Evolutionary conservation across 352 stramenopile species (phyloP).

Genomic region (Pythium dissimile): DNA sequence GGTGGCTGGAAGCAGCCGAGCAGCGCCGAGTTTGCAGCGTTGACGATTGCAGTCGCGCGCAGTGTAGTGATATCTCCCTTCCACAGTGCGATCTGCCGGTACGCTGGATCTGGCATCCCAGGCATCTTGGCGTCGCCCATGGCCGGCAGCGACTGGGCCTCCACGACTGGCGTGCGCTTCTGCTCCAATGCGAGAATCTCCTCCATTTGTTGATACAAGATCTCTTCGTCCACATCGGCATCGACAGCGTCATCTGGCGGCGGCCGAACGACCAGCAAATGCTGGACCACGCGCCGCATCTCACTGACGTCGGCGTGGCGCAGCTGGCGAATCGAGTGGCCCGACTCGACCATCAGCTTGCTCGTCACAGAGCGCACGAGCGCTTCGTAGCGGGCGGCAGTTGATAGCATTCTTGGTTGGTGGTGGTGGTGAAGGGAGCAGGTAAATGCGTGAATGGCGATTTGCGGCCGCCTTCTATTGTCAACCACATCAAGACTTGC

Average conservation of each 20-base stretch:
- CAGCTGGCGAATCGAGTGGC: slow-evolving; percentile 37
- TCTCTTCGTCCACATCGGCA: slow-evolving; percentile 26
- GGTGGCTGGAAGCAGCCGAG: slow-evolving; percentile 71
- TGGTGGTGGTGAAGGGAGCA: neutral
- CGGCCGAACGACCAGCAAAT: slow-evolving; percentile 41
- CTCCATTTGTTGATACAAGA: slow-evolving; percentile 36
- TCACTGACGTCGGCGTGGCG: slow-evolving; percentile 32
- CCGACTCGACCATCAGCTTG: slow-evolving; percentile 33
- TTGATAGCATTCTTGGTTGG: slow-evolving; percentile 2
- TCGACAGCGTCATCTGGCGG: slow-evolving; percentile 31
- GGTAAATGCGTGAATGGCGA: neutral
- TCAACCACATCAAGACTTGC: neutral
- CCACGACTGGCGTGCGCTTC: neutral
- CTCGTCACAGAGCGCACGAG: slow-evolving; percentile 27
- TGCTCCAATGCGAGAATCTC: slow-evolving; percentile 6
- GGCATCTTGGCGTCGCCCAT: neutral
- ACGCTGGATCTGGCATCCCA: neutral
- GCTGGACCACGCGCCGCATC: slow-evolving; percentile 49
- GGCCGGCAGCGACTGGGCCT: neutral
- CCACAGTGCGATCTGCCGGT: slow-evolving; percentile 44
- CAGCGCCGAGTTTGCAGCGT: slow-evolving; percentile 58
- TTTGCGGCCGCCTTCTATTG: neutral
- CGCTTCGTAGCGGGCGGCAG: slow-evolving; percentile 24
- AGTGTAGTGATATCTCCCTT: slow-evolving; percentile 70
- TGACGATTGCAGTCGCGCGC: slow-evolving; percentile 56